Base-by-base conservation (phyloP, 805 yeast species). In the Maudiozyma bulderi region DNA sequence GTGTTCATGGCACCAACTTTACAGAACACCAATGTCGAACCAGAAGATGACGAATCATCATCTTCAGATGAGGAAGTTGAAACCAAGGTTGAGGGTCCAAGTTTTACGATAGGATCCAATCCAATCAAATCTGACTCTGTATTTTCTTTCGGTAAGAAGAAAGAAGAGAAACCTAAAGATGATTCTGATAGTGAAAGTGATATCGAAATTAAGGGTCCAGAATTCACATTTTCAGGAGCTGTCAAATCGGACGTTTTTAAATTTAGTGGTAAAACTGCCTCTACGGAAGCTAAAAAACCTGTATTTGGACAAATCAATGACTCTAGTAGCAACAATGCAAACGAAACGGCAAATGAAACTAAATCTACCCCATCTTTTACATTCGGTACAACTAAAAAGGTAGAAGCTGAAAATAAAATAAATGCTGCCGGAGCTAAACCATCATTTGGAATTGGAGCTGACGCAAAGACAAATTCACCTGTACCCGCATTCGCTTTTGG, bases 11-110 rank as follows among this genome's bases (percentile, higher is more conserved):
- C 26, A 20, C 41, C 40, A 33, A 30, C 6, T 5, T 9, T 26
- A 5, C 15, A 33, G 10, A 9, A 9, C 8, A 11, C 3, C 11
- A 39, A 39, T 6, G 13, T 11, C n/a, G 42, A 20, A 20, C 30
- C 42, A 3, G 39, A 43, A 15, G 20, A 33, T n/a, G 46, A 39
- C 13, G 28, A 30, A 11, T 14, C 43, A 28, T 46, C 56, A 3
- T 34, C 47, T 3, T 45, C 47, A 6, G 52, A 48, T 15, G 57
- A 57, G 2, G 86, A 80, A 34, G 80, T 80, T 20, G 85, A 80
- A 37, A 65, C 81, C 29, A 82, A 81, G 60, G 75, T 84, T 31
- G 78, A 85, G 63, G 95, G 95, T 1, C 95, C 95, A 20, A 66
- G 72, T 11, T 86, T 86, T 61, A 74, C 73, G 8, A 53, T 77